Evolutionary conservation across 1,139 yeast species (phyloP).

Genomic region (Yamadazyma mexicana): DNA sequence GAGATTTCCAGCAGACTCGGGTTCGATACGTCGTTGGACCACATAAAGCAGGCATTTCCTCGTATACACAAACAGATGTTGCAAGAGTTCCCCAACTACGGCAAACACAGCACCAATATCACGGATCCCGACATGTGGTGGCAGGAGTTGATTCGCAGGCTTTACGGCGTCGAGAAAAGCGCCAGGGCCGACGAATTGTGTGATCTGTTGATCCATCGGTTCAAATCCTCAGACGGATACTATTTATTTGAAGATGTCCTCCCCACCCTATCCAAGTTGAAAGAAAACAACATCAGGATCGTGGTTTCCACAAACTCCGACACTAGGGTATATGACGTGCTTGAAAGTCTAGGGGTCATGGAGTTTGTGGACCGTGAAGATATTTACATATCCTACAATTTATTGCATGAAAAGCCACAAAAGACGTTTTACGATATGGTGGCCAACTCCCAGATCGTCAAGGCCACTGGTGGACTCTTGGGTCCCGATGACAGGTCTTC

Average conservation of each 20-base stretch:
- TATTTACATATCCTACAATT: conserved; percentile 54
- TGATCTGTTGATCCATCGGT: conserved; percentile 43
- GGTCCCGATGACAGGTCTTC: conserved; percentile 11
- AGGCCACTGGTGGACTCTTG: conserved; percentile 1
- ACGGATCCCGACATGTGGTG: conserved; percentile 54
- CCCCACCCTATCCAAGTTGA: conserved; percentile 41
- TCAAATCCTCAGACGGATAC: conserved; percentile 54
- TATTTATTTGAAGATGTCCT: conserved; percentile 53
- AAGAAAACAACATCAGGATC: conserved; percentile 31
- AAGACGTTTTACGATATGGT: conserved; percentile 46
- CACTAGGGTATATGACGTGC: conserved; percentile 41
- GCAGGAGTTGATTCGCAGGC: conserved; percentile 46
- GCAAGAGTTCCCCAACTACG: conserved; percentile 57
- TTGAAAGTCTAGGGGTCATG: conserved; percentile 45
- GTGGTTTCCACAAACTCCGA: conserved; percentile 65
- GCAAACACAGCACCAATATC: conserved; percentile 35
- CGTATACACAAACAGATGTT: conserved; percentile 24
- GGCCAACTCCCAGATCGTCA: conserved; percentile 13
- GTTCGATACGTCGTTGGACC: conserved; percentile 28
- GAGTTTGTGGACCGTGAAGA: conserved; percentile 36
- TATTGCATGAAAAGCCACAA: conserved; percentile 55
- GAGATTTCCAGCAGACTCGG: conserved; percentile 49
- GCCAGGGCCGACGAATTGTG: conserved; percentile 26
- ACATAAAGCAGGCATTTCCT: conserved; percentile 31
- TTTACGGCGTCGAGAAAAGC: conserved; percentile 34